Evolutionary conservation across 2,329 filamentous ascomycete species (phyloP), one percentile per base, ranked within the genome.

Genomic region (Parastagonospora nodorum): DNA sequence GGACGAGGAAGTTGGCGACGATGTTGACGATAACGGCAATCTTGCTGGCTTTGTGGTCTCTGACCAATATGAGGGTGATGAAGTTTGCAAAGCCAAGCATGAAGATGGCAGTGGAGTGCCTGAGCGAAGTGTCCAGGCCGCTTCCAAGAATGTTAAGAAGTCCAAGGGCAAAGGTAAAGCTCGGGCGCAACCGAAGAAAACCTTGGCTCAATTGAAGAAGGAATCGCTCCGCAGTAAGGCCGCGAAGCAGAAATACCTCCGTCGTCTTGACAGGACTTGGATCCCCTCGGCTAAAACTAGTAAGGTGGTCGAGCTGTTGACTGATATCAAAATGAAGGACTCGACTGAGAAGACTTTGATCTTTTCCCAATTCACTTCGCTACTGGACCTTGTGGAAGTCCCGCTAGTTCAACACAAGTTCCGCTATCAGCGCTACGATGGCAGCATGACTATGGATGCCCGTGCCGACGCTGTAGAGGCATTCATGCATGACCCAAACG

Each of bases 351-450:
- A 93, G 73, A 90, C 88, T 0, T 87, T 94, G 46, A 82, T 94
- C 55, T 94, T 94, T 75, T 89, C 86, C 49, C 89, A 92, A 63
- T 94, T 89, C 76, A 92, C 90, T 0, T 86, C 88, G 0, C 78
- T 93, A 14, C 83, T 94, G 2, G 89, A 93, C 71, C 79, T 93
- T 5, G 77, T 93, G 12, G 88, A 93, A 71, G 81, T 92, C 5
- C 87, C 88, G 0, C 83, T 93, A 54, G 75, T 78, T 48, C 76
- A 81, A n/a, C 76, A 80, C 43, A 78, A 78, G 14, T 80, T 84
- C 66, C 75, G 76, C 29, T 88, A 87, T 63, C 80, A 82, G 41
- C 88, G 89, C 33, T 93, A 92, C 69, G 89, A 93, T 59, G 90
- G 90, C 29, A 84, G 82, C 61, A 92, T 93, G 88, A 82, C 78